Percentiles rank a stretch among this genome's conserved stretches.
These are phyloP conservation scores for Setaria viridis DNA, from an alignment of 202 grass and related monocot species.

Conservation along the genomic window DNA sequence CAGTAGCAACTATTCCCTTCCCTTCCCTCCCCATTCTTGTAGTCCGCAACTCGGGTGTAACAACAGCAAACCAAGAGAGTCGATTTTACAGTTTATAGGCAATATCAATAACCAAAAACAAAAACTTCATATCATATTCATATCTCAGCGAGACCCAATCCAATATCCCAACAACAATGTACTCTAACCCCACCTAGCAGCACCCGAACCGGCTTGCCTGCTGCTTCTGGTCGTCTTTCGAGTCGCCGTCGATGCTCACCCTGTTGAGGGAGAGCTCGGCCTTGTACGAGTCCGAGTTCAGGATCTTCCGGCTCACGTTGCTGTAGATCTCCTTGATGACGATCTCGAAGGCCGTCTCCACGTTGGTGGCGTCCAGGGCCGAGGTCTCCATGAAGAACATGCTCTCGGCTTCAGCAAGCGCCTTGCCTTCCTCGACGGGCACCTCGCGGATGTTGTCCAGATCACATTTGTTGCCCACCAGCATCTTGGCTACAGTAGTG, in stretches of 20 bases:
- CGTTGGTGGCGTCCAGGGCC: conserved; percentile 80
- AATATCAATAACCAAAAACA: conserved; percentile 15
- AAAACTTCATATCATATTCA: conserved; percentile 14
- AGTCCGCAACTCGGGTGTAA: conserved; percentile 28
- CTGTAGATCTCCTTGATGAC: conserved; percentile 88
- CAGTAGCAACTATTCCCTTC: neutral
- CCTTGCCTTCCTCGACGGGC: conserved; percentile 77
- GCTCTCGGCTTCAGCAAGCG: conserved; percentile 77
- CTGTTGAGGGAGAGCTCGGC: conserved; percentile 78
- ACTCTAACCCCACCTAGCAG: conserved; percentile 51
- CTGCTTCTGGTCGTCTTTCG: conserved; percentile 64
- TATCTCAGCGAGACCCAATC: conserved; percentile 25
- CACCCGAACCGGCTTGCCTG: conserved; percentile 63
- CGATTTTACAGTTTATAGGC: conserved; percentile 52
- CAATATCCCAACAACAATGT: conserved; percentile 10
- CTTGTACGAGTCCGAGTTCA: conserved; percentile 86
- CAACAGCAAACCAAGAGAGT: conserved; percentile 36
- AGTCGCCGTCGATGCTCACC: conserved; percentile 67
- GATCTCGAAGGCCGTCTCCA: conserved; percentile 81
- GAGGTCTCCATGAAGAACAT: conserved; percentile 97
- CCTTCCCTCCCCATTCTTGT: conserved; percentile 16
- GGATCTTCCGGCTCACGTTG: conserved; percentile 81
- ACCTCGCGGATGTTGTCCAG: conserved; percentile 79
- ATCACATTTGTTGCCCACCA: conserved; percentile 94
- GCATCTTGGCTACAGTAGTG: conserved; percentile 81